These are phyloP conservation scores for Phytopythium delawarense DNA, from an alignment of 352 stramenopile species.

Conservation along the genomic window DNA sequence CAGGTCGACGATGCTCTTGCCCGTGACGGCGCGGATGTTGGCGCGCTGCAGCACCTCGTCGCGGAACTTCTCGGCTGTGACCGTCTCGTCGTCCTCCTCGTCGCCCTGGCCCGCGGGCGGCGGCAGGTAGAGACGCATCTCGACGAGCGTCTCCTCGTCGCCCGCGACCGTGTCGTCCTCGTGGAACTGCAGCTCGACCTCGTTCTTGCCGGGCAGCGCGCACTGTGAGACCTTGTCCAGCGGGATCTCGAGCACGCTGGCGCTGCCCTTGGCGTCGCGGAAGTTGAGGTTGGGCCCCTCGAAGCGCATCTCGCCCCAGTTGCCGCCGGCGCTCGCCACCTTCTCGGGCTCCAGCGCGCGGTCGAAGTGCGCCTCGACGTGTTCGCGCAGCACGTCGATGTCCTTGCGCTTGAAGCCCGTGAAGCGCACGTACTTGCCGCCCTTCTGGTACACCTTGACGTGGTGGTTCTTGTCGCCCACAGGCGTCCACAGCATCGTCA, in stretches of 20 bases:
- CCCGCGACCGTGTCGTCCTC: slow-evolving; percentile 97
- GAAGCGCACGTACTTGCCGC: slow-evolving; percentile 84
- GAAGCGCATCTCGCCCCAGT: slow-evolving; percentile 94
- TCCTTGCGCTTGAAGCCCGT: slow-evolving; percentile 67
- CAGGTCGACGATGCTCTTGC: slow-evolving; percentile 97
- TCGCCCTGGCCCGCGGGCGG: slow-evolving; percentile 27
- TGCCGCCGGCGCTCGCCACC: slow-evolving; percentile 84
- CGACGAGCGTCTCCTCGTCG: slow-evolving; percentile 91
- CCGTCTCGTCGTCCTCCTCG: slow-evolving; percentile 33
- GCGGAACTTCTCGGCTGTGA: slow-evolving; percentile 75
- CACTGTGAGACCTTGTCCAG: slow-evolving; percentile 80
- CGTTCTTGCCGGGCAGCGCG: slow-evolving; percentile 95
- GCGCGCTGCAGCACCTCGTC: slow-evolving; percentile 82
- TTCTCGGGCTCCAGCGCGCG: slow-evolving; percentile 89
- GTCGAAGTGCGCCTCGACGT: slow-evolving; percentile 84
- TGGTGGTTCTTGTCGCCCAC: slow-evolving; percentile 79
- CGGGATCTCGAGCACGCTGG: slow-evolving; percentile 72
- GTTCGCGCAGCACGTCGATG: slow-evolving; percentile 50
- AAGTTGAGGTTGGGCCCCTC: slow-evolving; percentile 87
- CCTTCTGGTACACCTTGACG: slow-evolving; percentile 83
- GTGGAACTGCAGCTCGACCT: slow-evolving; percentile 99
- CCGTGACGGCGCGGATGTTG: slow-evolving; percentile 90
- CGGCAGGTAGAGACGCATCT: slow-evolving; percentile 97
- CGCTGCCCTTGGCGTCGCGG: slow-evolving; percentile 48
- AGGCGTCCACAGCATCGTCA: slow-evolving; percentile 81